phyloP scores from a whole-genome alignment of 2,329 filamentous ascomycete species.

The Alternaria novae-zelandiae region DNA sequence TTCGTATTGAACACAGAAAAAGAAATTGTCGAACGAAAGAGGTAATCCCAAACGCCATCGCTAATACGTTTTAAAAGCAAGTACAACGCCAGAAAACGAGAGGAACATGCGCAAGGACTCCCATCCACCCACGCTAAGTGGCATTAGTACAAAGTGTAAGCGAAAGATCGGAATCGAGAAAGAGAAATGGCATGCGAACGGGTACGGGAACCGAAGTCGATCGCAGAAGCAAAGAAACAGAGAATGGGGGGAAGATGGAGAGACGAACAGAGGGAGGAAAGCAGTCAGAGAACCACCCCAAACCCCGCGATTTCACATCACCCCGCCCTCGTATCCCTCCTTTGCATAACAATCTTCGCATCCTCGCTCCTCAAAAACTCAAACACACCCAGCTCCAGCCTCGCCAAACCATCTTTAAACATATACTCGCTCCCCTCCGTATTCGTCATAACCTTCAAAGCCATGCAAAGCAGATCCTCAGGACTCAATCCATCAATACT shows the following conservation, averaged over 20 bases:
- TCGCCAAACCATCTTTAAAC: constrained; percentile 42
- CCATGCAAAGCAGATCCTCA: constrained; percentile 43
- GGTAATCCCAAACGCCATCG: constrained; percentile 30
- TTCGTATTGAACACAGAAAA: background rate
- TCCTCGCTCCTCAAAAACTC: constrained; percentile 41
- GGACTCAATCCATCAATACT: constrained; percentile 38
- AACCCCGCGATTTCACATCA: background rate
- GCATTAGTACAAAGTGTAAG: constrained; percentile 4
- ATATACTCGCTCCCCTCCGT: constrained; percentile 43
- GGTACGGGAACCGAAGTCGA: background rate
- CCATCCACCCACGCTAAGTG: constrained; percentile 6
- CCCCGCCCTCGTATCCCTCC: constrained; percentile 19
- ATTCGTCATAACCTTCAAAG: constrained; percentile 40
- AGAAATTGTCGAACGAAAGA: background rate
- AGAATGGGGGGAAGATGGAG: too few relatives aligned
- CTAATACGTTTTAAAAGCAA: constrained; percentile 19
- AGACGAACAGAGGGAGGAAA: background rate
- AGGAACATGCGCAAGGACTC: background rate
- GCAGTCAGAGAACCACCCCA: background rate
- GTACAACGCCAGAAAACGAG: background rate
- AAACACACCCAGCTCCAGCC: constrained; percentile 37
- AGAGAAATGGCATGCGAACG: background rate
- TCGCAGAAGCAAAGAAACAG: background rate
- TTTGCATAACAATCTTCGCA: constrained; percentile 41
- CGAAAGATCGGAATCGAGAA: background rate